Conservation (phyloP, 495 filamentous ascomycete species). For the Lepraria neglecta region DNA sequence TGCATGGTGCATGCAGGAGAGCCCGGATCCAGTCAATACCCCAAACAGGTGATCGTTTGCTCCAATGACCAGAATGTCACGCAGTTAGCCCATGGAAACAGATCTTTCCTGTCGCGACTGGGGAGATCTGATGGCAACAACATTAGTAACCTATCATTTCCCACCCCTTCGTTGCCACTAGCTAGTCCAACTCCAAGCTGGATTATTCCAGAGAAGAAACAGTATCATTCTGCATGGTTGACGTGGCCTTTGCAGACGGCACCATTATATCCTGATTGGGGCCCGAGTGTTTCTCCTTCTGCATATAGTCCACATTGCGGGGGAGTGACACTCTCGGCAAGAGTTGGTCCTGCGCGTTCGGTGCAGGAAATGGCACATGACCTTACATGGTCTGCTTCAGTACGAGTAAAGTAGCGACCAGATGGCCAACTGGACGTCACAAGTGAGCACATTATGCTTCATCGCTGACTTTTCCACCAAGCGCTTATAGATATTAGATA, state of each 20-base stretch:
- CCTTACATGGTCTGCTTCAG: too few relatives aligned
- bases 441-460: neutral
- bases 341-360: too few relatives aligned
- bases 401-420: too few relatives aligned
- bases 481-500: constrained; percentile 9
- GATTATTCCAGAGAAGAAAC: too few relatives aligned
- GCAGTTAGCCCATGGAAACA: constrained; percentile 8
- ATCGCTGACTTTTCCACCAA: neutral
- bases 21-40: neutral
- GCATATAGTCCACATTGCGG: too few relatives aligned
- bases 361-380: too few relatives aligned
- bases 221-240: constrained; percentile 6
- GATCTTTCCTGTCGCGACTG: constrained; percentile 2
- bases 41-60: neutral
- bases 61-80: constrained; percentile 1
- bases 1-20: constrained; percentile 1
- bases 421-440: neutral
- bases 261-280: neutral
- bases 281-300: neutral
- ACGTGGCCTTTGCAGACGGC: neutral
- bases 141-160: constrained; percentile 12
- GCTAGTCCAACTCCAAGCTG: too few relatives aligned
- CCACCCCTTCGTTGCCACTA: neutral
- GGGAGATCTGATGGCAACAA: neutral
- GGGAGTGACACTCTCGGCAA: too few relatives aligned